A percentile compares a stretch with the other conserved stretches of the same genome.
phyloP scores from a whole-genome alignment of 352 stramenopile genomes.

The Pythium dissimile region DNA sequence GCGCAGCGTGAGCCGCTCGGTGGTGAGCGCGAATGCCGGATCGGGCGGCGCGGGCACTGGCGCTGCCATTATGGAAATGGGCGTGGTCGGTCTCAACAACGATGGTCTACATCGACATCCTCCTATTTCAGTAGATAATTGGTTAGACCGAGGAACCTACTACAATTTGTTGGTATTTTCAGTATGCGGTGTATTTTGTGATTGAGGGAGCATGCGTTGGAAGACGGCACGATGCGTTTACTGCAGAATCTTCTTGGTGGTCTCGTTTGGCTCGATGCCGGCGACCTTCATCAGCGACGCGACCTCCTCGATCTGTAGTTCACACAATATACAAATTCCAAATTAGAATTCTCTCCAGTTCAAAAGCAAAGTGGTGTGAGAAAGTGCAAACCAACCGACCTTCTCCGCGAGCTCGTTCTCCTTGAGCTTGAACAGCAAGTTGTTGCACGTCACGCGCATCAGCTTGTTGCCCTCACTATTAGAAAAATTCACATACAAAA shows the following conservation, averaged over 20 bases:
- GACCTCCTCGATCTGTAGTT: conserved; percentile 65
- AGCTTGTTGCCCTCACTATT: conserved; percentile 63
- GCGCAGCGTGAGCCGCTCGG: not conserved
- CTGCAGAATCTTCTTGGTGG: conserved; percentile 80
- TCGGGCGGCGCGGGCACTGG: no score
- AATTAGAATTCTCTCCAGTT: not conserved
- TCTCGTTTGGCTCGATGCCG: conserved; percentile 76
- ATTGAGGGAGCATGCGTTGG: no score
- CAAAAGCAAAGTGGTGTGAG: not conserved
- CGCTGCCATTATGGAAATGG: no score
- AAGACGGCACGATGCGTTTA: no score
- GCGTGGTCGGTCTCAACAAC: no score
- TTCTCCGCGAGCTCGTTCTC: conserved; percentile 72
- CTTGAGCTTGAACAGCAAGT: conserved; percentile 86
- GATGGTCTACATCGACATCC: no score
- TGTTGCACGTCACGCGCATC: conserved; percentile 85
- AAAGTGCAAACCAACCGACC: no score
- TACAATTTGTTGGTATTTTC: no score
- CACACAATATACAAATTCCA: not conserved
- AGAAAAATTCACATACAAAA: not conserved
- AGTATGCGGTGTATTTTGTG: no score
- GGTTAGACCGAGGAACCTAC: no score
- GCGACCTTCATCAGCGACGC: conserved; percentile 74
- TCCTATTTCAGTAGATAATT: no score
- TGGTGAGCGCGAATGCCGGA: not conserved